Evolutionary conservation across 2,329 filamentous ascomycete species (phyloP).

Genomic region (Penicillium sp.): DNA sequence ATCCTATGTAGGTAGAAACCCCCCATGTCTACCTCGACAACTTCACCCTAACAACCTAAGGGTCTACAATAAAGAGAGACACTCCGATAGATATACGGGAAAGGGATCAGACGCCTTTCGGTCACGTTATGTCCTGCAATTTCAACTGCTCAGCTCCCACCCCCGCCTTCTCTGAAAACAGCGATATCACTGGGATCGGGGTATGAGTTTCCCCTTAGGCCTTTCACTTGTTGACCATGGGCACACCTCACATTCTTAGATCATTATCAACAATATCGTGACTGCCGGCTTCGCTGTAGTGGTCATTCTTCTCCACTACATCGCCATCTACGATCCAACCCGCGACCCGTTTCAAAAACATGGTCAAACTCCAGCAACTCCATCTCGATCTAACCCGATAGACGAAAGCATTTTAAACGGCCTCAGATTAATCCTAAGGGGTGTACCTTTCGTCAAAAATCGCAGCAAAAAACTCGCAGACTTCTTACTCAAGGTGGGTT

Average conservation of each 20-base stretch:
- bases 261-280: slow-evolving; percentile 10
- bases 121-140: neutral
- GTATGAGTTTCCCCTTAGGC: neutral
- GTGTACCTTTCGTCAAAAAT: neutral
- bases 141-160: neutral
- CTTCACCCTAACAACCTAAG: neutral
- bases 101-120: neutral
- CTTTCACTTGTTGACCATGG: neutral
- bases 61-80: neutral
- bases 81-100: neutral
- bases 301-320: slow-evolving; percentile 2
- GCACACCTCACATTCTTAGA: neutral
- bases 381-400: slow-evolving; percentile 7
- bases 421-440: neutral
- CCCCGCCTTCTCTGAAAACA: neutral
- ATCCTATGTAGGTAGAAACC: neutral
- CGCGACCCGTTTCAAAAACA: slow-evolving; percentile 4
- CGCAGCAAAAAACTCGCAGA: neutral
- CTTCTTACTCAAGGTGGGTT: neutral
- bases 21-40: neutral
- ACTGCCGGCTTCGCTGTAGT: slow-evolving; percentile 7
- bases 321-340: slow-evolving; percentile 3
- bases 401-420: neutral
- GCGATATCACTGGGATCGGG: neutral
- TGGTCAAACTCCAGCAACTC: neutral